phyloP scores from a whole-genome alignment of 176 grass and related monocot species.

The Typha latifolia region DNA sequence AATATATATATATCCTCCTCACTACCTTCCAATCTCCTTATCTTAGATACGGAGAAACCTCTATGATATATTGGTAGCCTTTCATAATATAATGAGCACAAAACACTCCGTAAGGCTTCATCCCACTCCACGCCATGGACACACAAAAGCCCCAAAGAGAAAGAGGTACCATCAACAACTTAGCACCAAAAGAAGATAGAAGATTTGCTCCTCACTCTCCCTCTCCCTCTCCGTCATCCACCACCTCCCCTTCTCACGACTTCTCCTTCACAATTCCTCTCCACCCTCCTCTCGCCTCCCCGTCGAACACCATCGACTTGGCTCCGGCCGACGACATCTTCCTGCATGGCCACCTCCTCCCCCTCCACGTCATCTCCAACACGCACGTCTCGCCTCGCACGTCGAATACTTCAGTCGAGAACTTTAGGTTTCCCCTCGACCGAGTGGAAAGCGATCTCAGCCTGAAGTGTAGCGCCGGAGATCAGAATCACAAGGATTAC shows the following conservation, averaged over 20 bases:
- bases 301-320: neutral
- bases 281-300: slow-evolving; percentile 1
- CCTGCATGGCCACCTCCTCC: slow-evolving; percentile 20
- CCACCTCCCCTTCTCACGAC: slow-evolving; percentile 39
- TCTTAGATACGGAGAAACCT: neutral
- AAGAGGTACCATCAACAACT: neutral
- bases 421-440: slow-evolving; percentile 30
- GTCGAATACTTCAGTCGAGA: slow-evolving; percentile 22
- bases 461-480: neutral
- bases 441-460: slow-evolving; percentile 54
- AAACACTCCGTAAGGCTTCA: too few species aligned
- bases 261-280: slow-evolving; percentile 47
- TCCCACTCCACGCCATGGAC: slow-evolving; percentile 38
- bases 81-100: too few species aligned
- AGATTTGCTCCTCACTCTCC: slow-evolving; percentile 3
- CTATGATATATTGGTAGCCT: neutral
- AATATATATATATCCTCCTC: neutral
- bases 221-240: slow-evolving; percentile 7
- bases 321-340: slow-evolving; percentile 5
- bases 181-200: neutral
- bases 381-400: slow-evolving; percentile 1
- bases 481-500: slow-evolving; percentile 22
- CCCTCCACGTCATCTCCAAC: slow-evolving; percentile 1
- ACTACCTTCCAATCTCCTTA: slow-evolving; percentile 5
- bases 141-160: slow-evolving; percentile 18